Base-by-base conservation (phyloP, 768 basidiomycete genomes). In the Lentinula sp. region DNA sequence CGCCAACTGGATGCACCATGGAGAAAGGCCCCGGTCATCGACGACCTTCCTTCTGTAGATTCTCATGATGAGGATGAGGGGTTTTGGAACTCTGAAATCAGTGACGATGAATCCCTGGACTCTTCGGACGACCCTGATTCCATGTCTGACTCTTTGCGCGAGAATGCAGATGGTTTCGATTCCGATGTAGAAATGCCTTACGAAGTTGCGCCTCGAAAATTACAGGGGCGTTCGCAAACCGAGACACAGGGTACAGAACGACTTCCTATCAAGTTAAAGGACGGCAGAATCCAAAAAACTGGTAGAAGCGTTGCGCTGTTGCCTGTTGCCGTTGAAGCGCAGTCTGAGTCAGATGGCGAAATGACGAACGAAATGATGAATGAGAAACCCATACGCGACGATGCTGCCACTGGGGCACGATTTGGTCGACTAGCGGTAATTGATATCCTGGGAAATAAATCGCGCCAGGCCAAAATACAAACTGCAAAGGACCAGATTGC, bases 401-500 rank as follows among this genome's bases (percentile, higher is more conserved):
- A 91, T 66, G 84, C 91, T 23, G 76, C 91, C 7, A 93, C 91
- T 7, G 93, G 91, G 12, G 87, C 91, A 63, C 84, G 94, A 36
- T 93, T 94, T 66, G 95, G 95, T n/a, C 84, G 93, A 32, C 83
- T 82, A 16, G 89, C 92, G 4, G 85, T 96, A 12, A 73, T 84
- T 35, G 87, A 89, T 64, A 79, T 95, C 49, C 76, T 96, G 42
- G 74, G 76, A 45, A 87, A 82, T 62, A 80, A 79, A 66, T 88
- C 90, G 23, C 82, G 87, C 62, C 82, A 81, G 64, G 79, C 77
- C 54, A 80, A 87, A 57, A 77, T 97, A 64, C 85, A 86, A 65
- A 78, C 79, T 45, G 95, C 95, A 13, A 93, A 96, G 67, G 94
- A 97, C 69, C 95, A 98, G 75, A 92, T 98, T 63, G 97, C 95